Evolutionary conservation across 164 flowering plant genomes (phyloP).

Genomic region (Euptelea pleiosperma): DNA sequence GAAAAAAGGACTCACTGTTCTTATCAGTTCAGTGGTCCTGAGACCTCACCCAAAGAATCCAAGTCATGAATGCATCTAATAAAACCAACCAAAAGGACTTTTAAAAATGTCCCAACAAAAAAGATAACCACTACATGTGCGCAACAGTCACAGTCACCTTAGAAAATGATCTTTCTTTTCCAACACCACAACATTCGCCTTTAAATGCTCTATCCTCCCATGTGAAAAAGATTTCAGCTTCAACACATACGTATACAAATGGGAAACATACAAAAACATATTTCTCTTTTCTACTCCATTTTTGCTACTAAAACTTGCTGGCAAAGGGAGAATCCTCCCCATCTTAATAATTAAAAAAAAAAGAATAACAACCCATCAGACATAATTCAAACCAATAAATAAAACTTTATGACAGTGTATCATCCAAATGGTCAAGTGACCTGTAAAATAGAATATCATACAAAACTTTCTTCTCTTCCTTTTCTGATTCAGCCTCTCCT

Average conservation of each 20-base stretch:
- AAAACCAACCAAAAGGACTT: no score
- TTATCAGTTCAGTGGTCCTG: no score
- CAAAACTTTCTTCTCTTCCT: constrained; percentile 1
- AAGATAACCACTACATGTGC: constrained; percentile 9
- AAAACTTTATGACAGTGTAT: background rate
- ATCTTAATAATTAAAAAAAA: no score
- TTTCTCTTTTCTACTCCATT: no score
- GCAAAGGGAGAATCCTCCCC: no score
- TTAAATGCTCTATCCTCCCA: constrained; percentile 3
- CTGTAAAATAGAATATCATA: constrained; percentile 6
- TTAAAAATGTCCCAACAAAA: no score
- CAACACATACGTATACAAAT: no score
- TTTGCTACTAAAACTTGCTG: no score
- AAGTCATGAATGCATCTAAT: no score
- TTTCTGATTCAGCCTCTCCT: background rate
- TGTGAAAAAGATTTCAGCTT: no score
- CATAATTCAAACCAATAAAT: constrained; percentile 11
- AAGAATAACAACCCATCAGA: background rate
- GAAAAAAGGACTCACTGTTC: no score
- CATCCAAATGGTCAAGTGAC: constrained; percentile 1
- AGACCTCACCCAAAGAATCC: background rate
- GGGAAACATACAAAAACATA: no score
- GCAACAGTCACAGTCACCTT: background rate
- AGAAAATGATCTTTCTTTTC: background rate
- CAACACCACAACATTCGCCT: constrained; percentile 12